Conservation (phyloP, 257 asterid genomes). For the Solanum habrochaites region DNA sequence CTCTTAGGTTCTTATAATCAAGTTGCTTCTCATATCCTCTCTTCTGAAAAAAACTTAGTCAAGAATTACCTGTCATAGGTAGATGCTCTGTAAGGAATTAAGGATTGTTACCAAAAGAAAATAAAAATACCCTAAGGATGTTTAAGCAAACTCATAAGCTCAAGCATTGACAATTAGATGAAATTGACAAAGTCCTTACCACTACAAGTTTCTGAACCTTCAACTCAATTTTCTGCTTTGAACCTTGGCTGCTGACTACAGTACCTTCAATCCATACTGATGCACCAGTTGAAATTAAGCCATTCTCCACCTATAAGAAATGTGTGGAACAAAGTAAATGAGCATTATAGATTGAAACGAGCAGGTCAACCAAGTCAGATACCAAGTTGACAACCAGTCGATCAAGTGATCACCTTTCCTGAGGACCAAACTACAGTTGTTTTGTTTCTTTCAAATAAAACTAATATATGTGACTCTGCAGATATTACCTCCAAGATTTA, state of each 20-base stretch:
- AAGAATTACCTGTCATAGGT: neutral
- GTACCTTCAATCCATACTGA: constrained; percentile 76
- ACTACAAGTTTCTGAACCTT: constrained; percentile 70
- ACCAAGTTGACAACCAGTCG: neutral
- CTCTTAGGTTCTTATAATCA: neutral
- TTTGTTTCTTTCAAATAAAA: neutral
- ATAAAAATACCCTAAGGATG: neutral
- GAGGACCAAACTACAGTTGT: neutral
- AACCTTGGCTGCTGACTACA: constrained; percentile 79
- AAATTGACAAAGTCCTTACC: constrained; percentile 32
- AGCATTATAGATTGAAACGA: neutral
- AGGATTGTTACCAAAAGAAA: neutral
- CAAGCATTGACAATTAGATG: neutral
- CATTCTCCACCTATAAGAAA: constrained; percentile 61
- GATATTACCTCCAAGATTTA: neutral
- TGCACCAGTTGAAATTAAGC: constrained; percentile 73
- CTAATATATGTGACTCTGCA: neutral
- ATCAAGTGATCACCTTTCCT: neutral
- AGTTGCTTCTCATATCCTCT: neutral
- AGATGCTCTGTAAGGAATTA: neutral
- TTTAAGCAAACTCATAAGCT: neutral
- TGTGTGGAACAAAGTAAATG: neutral
- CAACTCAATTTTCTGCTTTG: constrained; percentile 86
- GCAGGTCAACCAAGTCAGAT: neutral
- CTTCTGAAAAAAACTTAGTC: neutral